phyloP scores from a whole-genome alignment of 2,329 filamentous ascomycete species.

The Fusarium nodosum region DNA sequence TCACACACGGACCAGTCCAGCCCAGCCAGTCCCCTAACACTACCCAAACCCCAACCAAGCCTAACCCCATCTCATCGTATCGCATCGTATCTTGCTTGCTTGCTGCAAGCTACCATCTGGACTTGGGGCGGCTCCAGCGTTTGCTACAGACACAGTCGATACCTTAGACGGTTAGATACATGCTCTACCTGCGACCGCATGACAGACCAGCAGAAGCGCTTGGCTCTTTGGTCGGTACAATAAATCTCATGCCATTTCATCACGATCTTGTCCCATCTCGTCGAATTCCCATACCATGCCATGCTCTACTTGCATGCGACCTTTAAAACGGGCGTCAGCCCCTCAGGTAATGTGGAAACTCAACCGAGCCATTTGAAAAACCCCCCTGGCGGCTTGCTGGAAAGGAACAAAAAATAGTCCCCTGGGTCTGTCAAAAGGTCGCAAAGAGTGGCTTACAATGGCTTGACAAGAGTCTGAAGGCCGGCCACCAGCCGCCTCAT shows the following conservation, averaged over 20 bases:
- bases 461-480: constrained; percentile 33
- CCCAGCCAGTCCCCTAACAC: constrained; percentile 7
- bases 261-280: constrained; percentile 37
- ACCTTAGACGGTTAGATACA: constrained; percentile 10
- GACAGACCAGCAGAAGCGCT: constrained; percentile 41
- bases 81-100: constrained; percentile 39
- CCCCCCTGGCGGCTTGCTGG: constrained; percentile 26
- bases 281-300: constrained; percentile 45
- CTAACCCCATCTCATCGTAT: constrained; percentile 18
- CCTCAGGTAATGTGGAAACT: constrained; percentile 36
- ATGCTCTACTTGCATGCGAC: constrained; percentile 31
- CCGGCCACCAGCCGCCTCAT: constrained; percentile 11
- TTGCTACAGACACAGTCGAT: constrained; percentile 11
- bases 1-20: constrained; percentile 36
- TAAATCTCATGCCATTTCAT: constrained; percentile 40
- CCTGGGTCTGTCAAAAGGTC: constrained; percentile 32
- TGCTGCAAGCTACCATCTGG: constrained; percentile 31
- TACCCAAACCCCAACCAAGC: neutral
- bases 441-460: constrained; percentile 29
- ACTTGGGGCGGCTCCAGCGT: constrained; percentile 38
- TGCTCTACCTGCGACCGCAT: constrained; percentile 36
- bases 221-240: constrained; percentile 1
- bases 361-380: constrained; percentile 33
- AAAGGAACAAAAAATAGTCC: constrained; percentile 22
- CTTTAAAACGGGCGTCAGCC: constrained; percentile 35